Base-by-base conservation (phyloP, 441 rosid genomes). In the Isatis lusitanica region DNA sequence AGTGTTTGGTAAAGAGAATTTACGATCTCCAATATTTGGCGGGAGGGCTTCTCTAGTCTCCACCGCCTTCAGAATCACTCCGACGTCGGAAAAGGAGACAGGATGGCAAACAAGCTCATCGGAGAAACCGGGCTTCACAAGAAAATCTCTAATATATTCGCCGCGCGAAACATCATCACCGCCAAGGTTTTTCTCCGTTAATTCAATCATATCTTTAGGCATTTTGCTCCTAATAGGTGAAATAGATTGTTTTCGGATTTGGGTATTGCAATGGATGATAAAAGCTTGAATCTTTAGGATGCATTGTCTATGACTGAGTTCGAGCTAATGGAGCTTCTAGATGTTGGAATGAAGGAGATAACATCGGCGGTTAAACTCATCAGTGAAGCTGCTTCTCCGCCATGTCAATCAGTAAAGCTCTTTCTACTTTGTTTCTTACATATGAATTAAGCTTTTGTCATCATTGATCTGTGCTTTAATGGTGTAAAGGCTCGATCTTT, bases 281-380 rank as follows among this genome's bases (percentile, higher is more conserved):
- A 26, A 26, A 26, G 28, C 3, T 26, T 26, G 11, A 12, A 36
- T 12, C 4, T 48, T 44, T 75, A 93, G 97, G 97, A 91, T 24
- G 93, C 93, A 0, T 75, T 94, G 48, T 88, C 92, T 17, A 80
- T 86, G 69, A 86, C 97, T 21, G 98, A 94, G 55, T 87, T 87
- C 68, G 92, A 94, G 75, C 63, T 94, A 48, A 85, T 87, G 97
- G 93, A 90, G 82, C 76, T 90, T 33, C 56, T 87, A 58, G 92
- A 84, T 60, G 81, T 94, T 53, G 90, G 84, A 17, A 71, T 91
- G 75, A 80, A 62, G 1, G 89, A 87, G 63, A 91, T 84, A 0
- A 80, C 40, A 56, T 85, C 83, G 3, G 96, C 92, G 12, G 64
- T 94, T 33, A 77, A 73, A 6, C 89, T 75, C 63, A 87, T 94